Percentiles rank a stretch among this genome's conserved stretches.
phyloP scores from a whole-genome alignment of 1,139 yeast species.

The Blastobotrys serpentis region DNA sequence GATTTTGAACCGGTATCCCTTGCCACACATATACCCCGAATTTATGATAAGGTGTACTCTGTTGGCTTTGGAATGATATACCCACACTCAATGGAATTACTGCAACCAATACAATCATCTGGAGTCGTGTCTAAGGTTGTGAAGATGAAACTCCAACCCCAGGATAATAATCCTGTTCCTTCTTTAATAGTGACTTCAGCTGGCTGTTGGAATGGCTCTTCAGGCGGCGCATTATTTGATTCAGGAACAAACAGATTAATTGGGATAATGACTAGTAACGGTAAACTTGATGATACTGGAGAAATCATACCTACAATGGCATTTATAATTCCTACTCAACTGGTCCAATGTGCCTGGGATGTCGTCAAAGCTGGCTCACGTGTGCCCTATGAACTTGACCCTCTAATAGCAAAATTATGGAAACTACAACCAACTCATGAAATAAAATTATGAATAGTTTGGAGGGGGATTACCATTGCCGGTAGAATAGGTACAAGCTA shows the following conservation, averaged over 20 bases:
- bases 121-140: slow-evolving; percentile 47
- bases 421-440: slow-evolving; percentile 3
- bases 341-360: slow-evolving; percentile 31
- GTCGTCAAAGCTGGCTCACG: slow-evolving; percentile 19
- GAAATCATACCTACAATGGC: slow-evolving; percentile 48
- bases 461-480: background rate
- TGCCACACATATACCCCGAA: slow-evolving; percentile 5
- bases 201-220: slow-evolving; percentile 75
- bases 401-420: background rate
- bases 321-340: slow-evolving; percentile 43
- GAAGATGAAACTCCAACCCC: slow-evolving; percentile 22
- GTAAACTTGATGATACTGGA: slow-evolving; percentile 42
- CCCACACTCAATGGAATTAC: slow-evolving; percentile 26
- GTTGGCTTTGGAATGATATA: slow-evolving; percentile 60
- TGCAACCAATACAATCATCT: slow-evolving; percentile 46
- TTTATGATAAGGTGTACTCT: slow-evolving; percentile 47
- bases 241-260: slow-evolving; percentile 40
- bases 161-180: slow-evolving; percentile 22
- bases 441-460: background rate
- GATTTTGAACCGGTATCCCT: slow-evolving; percentile 17
- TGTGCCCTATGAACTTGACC: background rate
- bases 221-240: slow-evolving; percentile 64
- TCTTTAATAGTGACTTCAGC: slow-evolving; percentile 55
- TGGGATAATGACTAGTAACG: slow-evolving; percentile 67
- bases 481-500: too few relatives aligned